These are phyloP conservation scores for Elaeis guineensis DNA, from an alignment of 176 grass and related monocot species.

Conservation along the genomic window DNA sequence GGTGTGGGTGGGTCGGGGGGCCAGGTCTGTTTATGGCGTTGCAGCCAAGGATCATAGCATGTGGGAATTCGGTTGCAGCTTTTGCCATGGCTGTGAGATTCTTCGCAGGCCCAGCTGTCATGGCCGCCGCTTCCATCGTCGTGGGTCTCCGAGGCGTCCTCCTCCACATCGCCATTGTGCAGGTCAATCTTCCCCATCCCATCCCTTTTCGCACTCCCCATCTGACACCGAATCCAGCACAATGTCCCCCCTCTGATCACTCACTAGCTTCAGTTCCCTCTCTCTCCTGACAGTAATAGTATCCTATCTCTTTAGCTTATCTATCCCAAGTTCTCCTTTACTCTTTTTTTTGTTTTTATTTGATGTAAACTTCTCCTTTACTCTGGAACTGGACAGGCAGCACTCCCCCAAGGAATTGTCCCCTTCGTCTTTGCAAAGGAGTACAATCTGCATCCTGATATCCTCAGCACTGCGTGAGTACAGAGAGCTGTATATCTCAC, in stretches of 20 bases:
- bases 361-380: too few species aligned
- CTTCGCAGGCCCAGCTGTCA: constrained; percentile 10
- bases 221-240: too few species aligned
- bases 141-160: constrained; percentile 6
- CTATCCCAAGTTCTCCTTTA: too few species aligned
- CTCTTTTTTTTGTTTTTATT: too few species aligned
- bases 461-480: constrained; percentile 15
- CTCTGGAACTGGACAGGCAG: background rate
- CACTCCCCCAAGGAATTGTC: constrained; percentile 10
- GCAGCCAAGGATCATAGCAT: constrained; percentile 17
- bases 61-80: constrained; percentile 3
- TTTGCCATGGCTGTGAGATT: constrained; percentile 15
- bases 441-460: constrained; percentile 13
- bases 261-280: background rate
- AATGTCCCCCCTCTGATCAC: background rate
- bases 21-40: constrained; percentile 16
- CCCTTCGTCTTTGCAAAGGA: constrained; percentile 18
- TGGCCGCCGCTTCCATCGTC: constrained; percentile 3
- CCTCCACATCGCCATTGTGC: constrained; percentile 9
- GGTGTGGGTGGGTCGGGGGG: too few species aligned
- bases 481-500: too few species aligned
- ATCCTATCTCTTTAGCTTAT: too few species aligned
- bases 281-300: too few species aligned
- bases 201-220: too few species aligned
- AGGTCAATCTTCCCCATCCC: background rate